These are phyloP conservation scores for Zygnema circumcarinatum DNA, from an alignment of 139 green algal genomes.

Conservation along the genomic window DNA sequence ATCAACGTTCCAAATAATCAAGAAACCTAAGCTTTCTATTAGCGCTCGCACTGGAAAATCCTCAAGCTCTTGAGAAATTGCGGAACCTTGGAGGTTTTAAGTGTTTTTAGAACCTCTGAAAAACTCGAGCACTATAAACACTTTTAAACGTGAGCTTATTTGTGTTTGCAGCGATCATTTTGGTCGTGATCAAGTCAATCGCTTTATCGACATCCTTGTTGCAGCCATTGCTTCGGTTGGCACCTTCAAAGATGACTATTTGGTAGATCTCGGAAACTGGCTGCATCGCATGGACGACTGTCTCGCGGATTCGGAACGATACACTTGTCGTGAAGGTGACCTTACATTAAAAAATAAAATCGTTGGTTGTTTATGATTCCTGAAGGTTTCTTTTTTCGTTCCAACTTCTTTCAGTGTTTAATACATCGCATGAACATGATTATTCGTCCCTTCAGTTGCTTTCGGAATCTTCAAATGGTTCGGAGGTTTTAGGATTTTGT, in stretches of 20 bases:
- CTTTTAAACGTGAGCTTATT: background rate
- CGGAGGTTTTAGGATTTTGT: too few species aligned
- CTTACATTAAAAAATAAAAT: too few species aligned
- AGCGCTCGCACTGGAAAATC: background rate
- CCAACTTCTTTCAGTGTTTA: too few species aligned
- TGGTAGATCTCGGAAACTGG: background rate
- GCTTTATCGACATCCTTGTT: constrained; percentile 4
- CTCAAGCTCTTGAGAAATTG: background rate
- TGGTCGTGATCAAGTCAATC: background rate
- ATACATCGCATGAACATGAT: too few species aligned
- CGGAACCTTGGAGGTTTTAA: background rate
- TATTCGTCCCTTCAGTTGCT: too few species aligned
- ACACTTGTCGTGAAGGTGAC: background rate
- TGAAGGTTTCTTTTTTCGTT: too few species aligned
- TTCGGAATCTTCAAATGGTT: too few species aligned
- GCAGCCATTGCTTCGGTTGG: constrained; percentile 17
- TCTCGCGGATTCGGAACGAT: background rate
- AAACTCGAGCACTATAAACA: too few species aligned
- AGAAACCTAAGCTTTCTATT: too few species aligned
- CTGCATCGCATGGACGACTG: background rate
- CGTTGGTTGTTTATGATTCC: too few species aligned
- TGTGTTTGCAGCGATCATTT: too few species aligned
- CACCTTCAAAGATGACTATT: background rate
- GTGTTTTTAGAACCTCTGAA: background rate
- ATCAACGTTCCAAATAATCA: too few species aligned